Base-by-base conservation (phyloP, 805 yeast species). In the Schwanniomyces occidentalis region DNA sequence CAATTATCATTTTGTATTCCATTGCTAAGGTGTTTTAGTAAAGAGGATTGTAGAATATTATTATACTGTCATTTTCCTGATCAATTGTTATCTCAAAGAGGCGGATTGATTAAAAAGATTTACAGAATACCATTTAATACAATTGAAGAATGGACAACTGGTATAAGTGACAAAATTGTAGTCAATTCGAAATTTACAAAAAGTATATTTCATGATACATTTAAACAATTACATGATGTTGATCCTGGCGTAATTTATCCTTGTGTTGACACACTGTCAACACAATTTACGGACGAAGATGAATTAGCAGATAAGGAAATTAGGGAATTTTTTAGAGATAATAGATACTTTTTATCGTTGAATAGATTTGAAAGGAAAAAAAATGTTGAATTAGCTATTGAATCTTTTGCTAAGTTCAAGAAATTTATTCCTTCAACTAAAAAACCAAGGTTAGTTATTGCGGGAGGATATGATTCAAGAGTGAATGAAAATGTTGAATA, bases 1-100 rank as follows among this genome's bases (percentile, higher is more conserved):
- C 97, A 91, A 58, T 71, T 93, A 37, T 80, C 96, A 2, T 80
- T 87, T 38, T 80, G 95, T 45, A 67, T 88, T 4, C 98, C 98
- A 5, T 44, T 90, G 10, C 48, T 93, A 14, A 79, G 51, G 44
- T 54, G 61, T 40, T 76, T 58, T 54, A 69, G 63, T 42, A 43
- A 35, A 36, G 58, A 46, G 1, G 35, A 60, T 6, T 56, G 83
- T 2, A 76, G 76, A 32, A 72, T 85, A 3, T 61, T 93, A 33
- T 93, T 91, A 54, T 93, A 93, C 59, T 90, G 99, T 52, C 99
- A 93, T 65, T 91, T 91, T 58, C 99, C 99, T 0, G 99, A 93
- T 58, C 83, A 84, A 52, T 67, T 83, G 31, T 64, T 91, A 27
- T 82, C 96, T 0, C 40, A 42, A 25, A 81, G 82, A 34, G 65